Evolutionary conservation across 257 asterid genomes (phyloP).

Genomic region (Dorcoceras hygrometricum): DNA sequence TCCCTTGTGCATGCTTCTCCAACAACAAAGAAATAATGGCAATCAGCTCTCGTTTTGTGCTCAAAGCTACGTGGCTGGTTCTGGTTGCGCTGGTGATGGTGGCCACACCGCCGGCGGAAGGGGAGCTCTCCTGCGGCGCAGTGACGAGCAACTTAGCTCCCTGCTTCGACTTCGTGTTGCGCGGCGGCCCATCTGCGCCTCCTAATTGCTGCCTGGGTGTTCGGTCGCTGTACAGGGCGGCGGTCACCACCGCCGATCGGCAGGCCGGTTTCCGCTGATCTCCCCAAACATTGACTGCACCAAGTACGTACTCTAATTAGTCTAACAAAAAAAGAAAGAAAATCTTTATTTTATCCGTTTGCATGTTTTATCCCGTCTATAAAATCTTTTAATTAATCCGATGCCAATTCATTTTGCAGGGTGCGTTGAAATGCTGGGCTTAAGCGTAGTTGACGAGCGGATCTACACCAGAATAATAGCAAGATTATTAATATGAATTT

Average conservation of each 20-base stretch:
- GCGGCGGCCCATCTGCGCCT: slow-evolving; percentile 35
- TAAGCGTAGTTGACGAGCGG: too few species aligned
- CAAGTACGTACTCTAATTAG: slow-evolving; percentile 29
- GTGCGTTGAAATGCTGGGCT: too few species aligned
- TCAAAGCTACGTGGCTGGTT: slow-evolving; percentile 19
- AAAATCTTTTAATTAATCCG: too few species aligned
- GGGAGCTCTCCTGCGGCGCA: slow-evolving; percentile 34
- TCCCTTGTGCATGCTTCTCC: too few species aligned
- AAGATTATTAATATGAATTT: slow-evolving; percentile 16
- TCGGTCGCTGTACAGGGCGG: slow-evolving; percentile 27
- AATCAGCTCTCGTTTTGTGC: background rate
- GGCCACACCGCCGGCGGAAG: slow-evolving; percentile 16
- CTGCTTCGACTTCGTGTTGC: slow-evolving; percentile 36
- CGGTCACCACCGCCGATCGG: slow-evolving; percentile 35
- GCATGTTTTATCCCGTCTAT: too few species aligned
- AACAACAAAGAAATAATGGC: too few species aligned
- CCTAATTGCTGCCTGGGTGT: slow-evolving; percentile 30
- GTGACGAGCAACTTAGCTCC: slow-evolving; percentile 36
- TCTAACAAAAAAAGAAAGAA: background rate
- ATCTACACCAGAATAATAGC: too few species aligned
- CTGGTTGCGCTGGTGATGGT: slow-evolving; percentile 25
- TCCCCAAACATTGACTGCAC: slow-evolving; percentile 40
- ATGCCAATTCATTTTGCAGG: too few species aligned
- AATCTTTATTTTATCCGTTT: background rate
- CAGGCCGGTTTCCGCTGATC: slow-evolving; percentile 36